Base-by-base conservation (phyloP, 2,329 filamentous ascomycete genomes). In the Corinectria fuckeliana region DNA sequence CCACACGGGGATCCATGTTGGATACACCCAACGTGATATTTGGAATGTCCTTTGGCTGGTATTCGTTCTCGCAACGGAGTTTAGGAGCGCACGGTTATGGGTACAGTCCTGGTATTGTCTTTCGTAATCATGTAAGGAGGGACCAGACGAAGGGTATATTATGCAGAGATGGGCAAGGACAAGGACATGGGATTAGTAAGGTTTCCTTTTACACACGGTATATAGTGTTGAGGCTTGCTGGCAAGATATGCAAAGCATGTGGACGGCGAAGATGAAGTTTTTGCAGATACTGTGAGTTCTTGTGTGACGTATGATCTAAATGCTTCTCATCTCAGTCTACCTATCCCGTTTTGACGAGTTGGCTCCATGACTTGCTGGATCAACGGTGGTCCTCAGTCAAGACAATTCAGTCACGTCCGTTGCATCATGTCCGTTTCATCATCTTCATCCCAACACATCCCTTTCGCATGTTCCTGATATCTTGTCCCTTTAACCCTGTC, bases 121-220 rank as follows among this genome's bases (percentile, higher is more conserved):
- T 50, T 59, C 50, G 32, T 57, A 60, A 57, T 51, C 41, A 51
- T 51, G 48, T 50, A 26, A 11, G 28, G 48, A 52, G 8, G 47
- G 32, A n/a, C 30, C 38, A 32, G 26, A 38, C 39, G 26, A 60
- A 30, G 23, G 52, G 41, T 41, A 56, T 48, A 48, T 51, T 39
- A 50, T 11, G 48, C 28, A 6, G 25, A 55, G 45, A 50, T 39
- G 38, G 28, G 26, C 32, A 59, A 38, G 14, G n/a, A n/a, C n/a
- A n/a, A n/a, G 50, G 56, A 39, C 16, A 44, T 26, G 30, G 18
- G 45, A 11, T 56, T 36, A 32, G n/a, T 39, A 34, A 49, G 47
- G 38, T 53, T n/a, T 45, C 36, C 42, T 49, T 47, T 41, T 41
- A 58, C 47, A 61, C 34, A 54, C n/a, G 18, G 58, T 61, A 58